Conservation (phyloP, 495 filamentous ascomycete species). For the Ascodesmis nigricans region DNA sequence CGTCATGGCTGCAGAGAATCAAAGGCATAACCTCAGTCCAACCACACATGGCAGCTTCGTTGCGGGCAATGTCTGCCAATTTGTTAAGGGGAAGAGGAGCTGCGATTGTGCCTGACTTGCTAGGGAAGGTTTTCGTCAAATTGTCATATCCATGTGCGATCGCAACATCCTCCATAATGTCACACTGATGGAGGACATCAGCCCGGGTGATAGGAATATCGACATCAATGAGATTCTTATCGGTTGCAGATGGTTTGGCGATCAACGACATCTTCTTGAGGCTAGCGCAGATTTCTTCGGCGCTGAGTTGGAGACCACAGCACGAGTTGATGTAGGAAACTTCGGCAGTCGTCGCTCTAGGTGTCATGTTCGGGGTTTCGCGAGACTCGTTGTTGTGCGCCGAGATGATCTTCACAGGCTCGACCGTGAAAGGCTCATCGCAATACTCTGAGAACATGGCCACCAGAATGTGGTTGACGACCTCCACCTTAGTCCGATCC, state of each 20-base stretch:
- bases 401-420: conserved; percentile 78
- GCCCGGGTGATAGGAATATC: conserved; percentile 71
- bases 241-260: conserved; percentile 44
- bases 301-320: conserved; percentile 54
- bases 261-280: conserved; percentile 69
- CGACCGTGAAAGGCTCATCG: conserved; percentile 69
- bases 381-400: conserved; percentile 70
- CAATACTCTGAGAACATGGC: conserved; percentile 94
- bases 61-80: conserved; percentile 71
- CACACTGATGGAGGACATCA: conserved; percentile 85
- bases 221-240: conserved; percentile 49
- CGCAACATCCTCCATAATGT: conserved; percentile 97
- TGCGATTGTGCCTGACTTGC: conserved; percentile 62
- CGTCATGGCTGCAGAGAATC: conserved; percentile 91
- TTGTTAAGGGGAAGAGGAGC: conserved; percentile 84
- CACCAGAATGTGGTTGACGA: conserved; percentile 84
- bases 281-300: conserved; percentile 47
- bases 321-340: conserved; percentile 82
- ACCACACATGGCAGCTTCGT: conserved; percentile 80
- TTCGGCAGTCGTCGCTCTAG: conserved; percentile 56
- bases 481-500: conserved; percentile 88
- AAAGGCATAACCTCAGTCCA: conserved; percentile 94
- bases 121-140: conserved; percentile 62
- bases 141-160: conserved; percentile 94
- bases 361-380: conserved; percentile 53